These are phyloP conservation scores for Rhynchosporium agropyri DNA, from an alignment of 2,329 filamentous ascomycete genomes.

Conservation along the genomic window DNA sequence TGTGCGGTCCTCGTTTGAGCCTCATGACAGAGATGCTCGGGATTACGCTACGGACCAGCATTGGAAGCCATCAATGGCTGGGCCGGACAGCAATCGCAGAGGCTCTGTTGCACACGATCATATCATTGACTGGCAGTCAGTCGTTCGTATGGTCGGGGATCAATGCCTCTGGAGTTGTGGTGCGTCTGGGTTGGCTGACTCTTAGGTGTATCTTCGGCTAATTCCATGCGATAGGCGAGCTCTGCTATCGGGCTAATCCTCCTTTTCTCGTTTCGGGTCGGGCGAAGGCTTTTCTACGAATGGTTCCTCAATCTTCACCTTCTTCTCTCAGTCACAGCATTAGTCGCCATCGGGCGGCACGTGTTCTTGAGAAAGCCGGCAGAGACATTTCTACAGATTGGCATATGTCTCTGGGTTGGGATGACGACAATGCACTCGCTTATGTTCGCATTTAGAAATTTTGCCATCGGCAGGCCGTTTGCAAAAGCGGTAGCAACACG, in stretches of 20 bases:
- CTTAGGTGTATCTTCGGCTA: background rate
- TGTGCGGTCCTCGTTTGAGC: slow-evolving; percentile 21
- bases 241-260: slow-evolving; percentile 22
- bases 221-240: slow-evolving; percentile 11
- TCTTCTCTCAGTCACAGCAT: slow-evolving; percentile 14
- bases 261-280: slow-evolving; percentile 17
- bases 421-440: slow-evolving; percentile 20
- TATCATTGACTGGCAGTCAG: slow-evolving; percentile 11
- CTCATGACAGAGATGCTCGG: slow-evolving; percentile 22
- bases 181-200: slow-evolving; percentile 1
- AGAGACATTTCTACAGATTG: slow-evolving; percentile 21
- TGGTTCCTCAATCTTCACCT: slow-evolving; percentile 25
- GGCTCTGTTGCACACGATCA: slow-evolving; percentile 21
- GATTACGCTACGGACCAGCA: slow-evolving; percentile 21
- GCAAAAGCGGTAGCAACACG: slow-evolving; percentile 19
- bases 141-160: slow-evolving; percentile 15
- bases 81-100: slow-evolving; percentile 17
- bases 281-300: slow-evolving; percentile 21
- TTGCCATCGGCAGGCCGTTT: slow-evolving; percentile 21
- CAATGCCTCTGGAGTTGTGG: slow-evolving; percentile 20
- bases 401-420: slow-evolving; percentile 19
- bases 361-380: slow-evolving; percentile 21
- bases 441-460: slow-evolving; percentile 27
- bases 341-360: slow-evolving; percentile 19
- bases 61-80: slow-evolving; percentile 22